Evolutionary conservation across 202 grass and related monocot genomes (phyloP), one percentile per base, ranked within the genome.

Genomic region (Setaria viridis): DNA sequence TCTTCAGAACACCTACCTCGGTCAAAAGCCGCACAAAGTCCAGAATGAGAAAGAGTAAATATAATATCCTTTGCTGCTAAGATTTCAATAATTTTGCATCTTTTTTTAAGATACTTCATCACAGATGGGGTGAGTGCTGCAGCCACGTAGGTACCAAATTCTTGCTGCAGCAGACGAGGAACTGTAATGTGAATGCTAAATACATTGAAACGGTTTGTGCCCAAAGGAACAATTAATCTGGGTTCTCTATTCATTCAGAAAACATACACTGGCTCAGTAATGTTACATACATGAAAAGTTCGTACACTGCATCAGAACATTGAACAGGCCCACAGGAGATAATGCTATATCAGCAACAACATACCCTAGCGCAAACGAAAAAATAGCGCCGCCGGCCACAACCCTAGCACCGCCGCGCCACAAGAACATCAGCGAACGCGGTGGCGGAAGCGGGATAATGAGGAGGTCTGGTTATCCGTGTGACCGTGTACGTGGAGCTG

Each of bases 51-150:
- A 87, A 93, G 93, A 56, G 88, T 86, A 84, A 98, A 98, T 80
- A 98, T 94, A 17, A 95, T 92, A 91, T 98, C 91, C 69, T 93
- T 93, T 68, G 93, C 91, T 68, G 87, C 87, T 83, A 93, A 83
- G 78, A 98, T 98, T 74, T 98, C 95, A 45, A 94, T 89, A 46
- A 98, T 95, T 88, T 93, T 98, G 56, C 89, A 95, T 56, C 95
- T 89, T 37, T 80, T 94, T 80, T 85, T 93, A 54, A 93, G 88
- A 89, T 87, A 90, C 54, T 95, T 86, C 70, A 11, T 47, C 45
- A 93, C 80, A 84, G 93, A 93, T 41, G 91, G 91, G 80, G 85
- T 91, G 89, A 32, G 91, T 89, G 35, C 91, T 87, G 5, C 90
- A 49, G 48, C 48, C 87, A 90, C 95, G 63, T 94, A 93, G 3